Evolutionary conservation across 1,139 yeast genomes (phyloP).

Genomic region (Candida sanyaensis): DNA sequence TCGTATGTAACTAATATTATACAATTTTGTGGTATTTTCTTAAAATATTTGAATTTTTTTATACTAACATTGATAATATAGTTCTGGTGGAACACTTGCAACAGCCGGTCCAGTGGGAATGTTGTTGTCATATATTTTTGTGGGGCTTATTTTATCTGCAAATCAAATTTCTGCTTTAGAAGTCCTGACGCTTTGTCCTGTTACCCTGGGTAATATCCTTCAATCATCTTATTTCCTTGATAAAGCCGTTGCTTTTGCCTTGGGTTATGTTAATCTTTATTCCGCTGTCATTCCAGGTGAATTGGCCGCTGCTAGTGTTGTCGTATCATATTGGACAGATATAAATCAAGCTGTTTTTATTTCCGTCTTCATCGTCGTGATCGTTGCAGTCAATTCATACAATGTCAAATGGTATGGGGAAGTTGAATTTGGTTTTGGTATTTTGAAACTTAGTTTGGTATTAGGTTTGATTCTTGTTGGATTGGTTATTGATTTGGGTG

Average conservation of each 20-base stretch:
- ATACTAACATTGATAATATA: not conserved
- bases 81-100: constrained; percentile 20
- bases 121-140: constrained; percentile 19
- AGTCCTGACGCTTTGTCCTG: constrained; percentile 29
- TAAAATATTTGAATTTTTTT: not conserved
- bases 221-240: constrained; percentile 29
- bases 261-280: constrained; percentile 25
- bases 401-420: constrained; percentile 33
- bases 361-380: constrained; percentile 23
- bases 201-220: constrained; percentile 25
- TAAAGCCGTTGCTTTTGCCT: constrained; percentile 25
- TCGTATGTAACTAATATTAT: not conserved
- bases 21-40: not conserved
- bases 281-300: constrained; percentile 22
- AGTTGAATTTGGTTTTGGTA: constrained; percentile 31
- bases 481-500: constrained; percentile 33
- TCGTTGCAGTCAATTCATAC: constrained; percentile 23
- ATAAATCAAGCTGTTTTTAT: constrained; percentile 27
- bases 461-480: constrained; percentile 26
- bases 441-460: constrained; percentile 27
- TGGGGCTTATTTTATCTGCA: constrained; percentile 20
- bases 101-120: constrained; percentile 20
- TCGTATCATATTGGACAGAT: constrained; percentile 25
- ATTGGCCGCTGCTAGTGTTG: constrained; percentile 26
- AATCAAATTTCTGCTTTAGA: constrained; percentile 29